Conservation (phyloP, 2,329 filamentous ascomycete species). For the Penicillium oxalicum region DNA sequence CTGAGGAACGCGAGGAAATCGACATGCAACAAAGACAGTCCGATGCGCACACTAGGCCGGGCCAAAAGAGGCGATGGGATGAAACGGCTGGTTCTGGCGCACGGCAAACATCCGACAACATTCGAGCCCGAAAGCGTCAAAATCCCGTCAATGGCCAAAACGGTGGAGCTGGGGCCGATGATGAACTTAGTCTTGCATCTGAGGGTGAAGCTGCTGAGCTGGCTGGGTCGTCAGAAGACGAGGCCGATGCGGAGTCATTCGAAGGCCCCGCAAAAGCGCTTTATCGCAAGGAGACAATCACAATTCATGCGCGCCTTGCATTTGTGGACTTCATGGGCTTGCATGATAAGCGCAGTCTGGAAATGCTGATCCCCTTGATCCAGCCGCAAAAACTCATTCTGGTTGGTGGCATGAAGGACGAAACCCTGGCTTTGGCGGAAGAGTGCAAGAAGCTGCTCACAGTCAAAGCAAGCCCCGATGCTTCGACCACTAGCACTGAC, state of each 20-base stretch:
- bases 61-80: constrained; percentile 93
- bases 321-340: constrained; percentile 89
- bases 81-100: constrained; percentile 50
- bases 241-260: constrained; percentile 44
- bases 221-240: constrained; percentile 52
- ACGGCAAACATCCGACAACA: constrained; percentile 36
- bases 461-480: constrained; percentile 34
- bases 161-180: constrained; percentile 43
- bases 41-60: constrained; percentile 59
- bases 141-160: constrained; percentile 38
- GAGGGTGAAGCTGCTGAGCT: constrained; percentile 55
- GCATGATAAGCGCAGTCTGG: constrained; percentile 87
- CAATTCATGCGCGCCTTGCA: constrained; percentile 68
- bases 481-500: constrained; percentile 38
- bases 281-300: constrained; percentile 57
- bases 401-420: constrained; percentile 71
- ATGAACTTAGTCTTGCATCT: constrained; percentile 42
- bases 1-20: constrained; percentile 78
- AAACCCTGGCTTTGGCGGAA: constrained; percentile 70
- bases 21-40: constrained; percentile 56
- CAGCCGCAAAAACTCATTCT: constrained; percentile 90
- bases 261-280: constrained; percentile 71
- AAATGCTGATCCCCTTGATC: constrained; percentile 91
- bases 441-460: constrained; percentile 67
- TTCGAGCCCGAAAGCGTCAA: constrained; percentile 54